phyloP scores from a whole-genome alignment of 768 basidiomycete species.

The Termitomyces titanicus region DNA sequence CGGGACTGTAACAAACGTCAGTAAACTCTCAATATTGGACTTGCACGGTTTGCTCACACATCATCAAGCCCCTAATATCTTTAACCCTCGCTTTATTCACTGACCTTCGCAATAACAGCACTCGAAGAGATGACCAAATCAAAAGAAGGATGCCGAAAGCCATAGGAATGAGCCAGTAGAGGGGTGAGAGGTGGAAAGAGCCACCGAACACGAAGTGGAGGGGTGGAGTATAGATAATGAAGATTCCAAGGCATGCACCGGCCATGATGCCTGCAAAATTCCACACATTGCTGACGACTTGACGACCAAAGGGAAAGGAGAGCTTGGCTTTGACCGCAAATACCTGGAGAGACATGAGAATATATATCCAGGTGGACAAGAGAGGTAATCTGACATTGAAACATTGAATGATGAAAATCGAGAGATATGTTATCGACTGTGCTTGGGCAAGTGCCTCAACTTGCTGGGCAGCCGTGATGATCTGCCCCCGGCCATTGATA shows the following conservation, averaged over 20 bases:
- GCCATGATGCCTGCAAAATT: constrained; percentile 63
- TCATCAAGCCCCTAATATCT: constrained; percentile 65
- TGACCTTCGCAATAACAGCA: constrained; percentile 52
- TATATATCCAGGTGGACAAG: background rate
- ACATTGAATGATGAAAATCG: constrained; percentile 64
- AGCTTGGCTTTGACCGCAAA: constrained; percentile 67
- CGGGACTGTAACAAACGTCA: constrained; percentile 38
- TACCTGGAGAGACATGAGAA: constrained; percentile 30
- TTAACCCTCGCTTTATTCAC: constrained; percentile 54
- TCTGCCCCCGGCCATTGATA: constrained; percentile 47
- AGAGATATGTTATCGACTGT: constrained; percentile 65
- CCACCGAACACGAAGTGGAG: constrained; percentile 69
- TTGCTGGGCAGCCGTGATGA: constrained; percentile 43
- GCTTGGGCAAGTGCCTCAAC: constrained; percentile 57
- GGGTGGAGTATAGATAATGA: constrained; percentile 67
- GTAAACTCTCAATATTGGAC: background rate
- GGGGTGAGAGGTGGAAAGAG: constrained; percentile 49
- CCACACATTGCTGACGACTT: constrained; percentile 53
- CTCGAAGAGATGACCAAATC: constrained; percentile 56
- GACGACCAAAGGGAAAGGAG: constrained; percentile 59
- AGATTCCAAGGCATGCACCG: constrained; percentile 62
- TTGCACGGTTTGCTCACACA: constrained; percentile 48
- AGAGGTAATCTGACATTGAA: constrained; percentile 47
- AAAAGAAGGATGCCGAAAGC: constrained; percentile 56
- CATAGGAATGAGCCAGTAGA: constrained; percentile 67